Evolutionary conservation across 257 asterid species (phyloP).

Genomic region (Gynochthodes officinalis): DNA sequence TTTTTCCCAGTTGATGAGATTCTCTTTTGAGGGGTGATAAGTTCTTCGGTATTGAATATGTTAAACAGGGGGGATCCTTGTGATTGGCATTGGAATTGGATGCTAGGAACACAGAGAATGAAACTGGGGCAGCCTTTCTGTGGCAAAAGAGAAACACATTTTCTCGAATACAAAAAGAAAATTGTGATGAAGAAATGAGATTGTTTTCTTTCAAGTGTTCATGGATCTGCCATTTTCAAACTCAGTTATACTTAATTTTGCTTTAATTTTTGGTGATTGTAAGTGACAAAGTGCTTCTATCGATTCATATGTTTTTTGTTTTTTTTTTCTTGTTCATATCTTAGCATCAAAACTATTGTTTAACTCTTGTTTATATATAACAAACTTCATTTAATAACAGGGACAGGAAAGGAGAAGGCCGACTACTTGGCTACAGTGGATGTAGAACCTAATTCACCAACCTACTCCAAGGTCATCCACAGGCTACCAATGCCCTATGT

Average conservation of each 20-base stretch:
- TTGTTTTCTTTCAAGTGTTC: background rate
- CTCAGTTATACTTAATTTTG: background rate
- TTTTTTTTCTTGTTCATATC: too few relatives aligned
- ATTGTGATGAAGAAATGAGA: background rate
- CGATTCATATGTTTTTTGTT: too few relatives aligned
- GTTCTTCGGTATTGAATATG: background rate
- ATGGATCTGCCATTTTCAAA: background rate
- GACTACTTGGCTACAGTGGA: constrained; percentile 95
- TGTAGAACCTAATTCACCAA: constrained; percentile 75
- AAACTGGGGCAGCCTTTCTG: background rate
- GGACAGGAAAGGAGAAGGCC: constrained; percentile 80
- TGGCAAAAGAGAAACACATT: too few relatives aligned
- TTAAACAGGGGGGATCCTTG: background rate
- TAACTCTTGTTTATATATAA: background rate
- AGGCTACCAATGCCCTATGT: constrained; percentile 88
- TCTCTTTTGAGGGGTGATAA: background rate
- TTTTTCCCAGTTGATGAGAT: background rate
- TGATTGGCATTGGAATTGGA: background rate
- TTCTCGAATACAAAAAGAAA: background rate
- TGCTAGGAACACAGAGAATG: background rate
- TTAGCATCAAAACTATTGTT: too few relatives aligned
- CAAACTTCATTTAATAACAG: constrained; percentile 28
- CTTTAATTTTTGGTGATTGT: background rate
- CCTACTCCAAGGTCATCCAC: constrained; percentile 77
- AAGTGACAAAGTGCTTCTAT: background rate